Base-by-base conservation (phyloP, 2,329 filamentous ascomycete genomes). In the Fusarium penzigii region DNA sequence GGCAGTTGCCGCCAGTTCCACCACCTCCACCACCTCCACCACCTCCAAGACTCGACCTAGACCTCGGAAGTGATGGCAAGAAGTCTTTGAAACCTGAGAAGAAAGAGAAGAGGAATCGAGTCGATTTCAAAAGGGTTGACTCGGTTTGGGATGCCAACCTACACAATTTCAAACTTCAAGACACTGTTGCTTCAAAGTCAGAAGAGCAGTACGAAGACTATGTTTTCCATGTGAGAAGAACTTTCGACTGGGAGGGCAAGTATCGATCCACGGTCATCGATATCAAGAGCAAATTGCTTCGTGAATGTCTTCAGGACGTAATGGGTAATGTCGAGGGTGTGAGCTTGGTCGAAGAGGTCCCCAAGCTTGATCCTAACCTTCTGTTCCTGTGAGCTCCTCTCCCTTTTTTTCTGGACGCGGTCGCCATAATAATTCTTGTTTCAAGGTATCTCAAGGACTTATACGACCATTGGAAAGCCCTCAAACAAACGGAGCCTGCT, bases 211-310 rank as follows among this genome's bases (percentile, higher is more conserved):
- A 91, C 69, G 86, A 92, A 54, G 84, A 89, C 54, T 94, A 87
- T 68, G 80, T 91, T 29, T 96, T 96, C 69, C 89, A 91, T 20
- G 88, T 96, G 14, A 84, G 90, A 14, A 82, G 92, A 49, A 87
- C 83, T 13, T 95, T 96, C 68, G 87, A 92, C 68, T 90, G 84
- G 83, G 89, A 94, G 61, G 90, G 90, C 56, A 91, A 91, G 64
- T 92, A 90, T 63, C 78, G 83, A 62, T 66, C 69, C 65, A 92
- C 91, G 0, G 74, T 86, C 13, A 84, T 96, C 44, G 90, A 96
- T 59, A 89, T 96, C 70, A 94, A 92, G 73, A 94, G 90, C 67
- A 91, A 91, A 61, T 73, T 84, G 14, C 77, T 96, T 4, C 86
- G 87, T 8, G 85, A 91, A 56, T 85, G 84, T 17, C 77, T 74